Percentiles rank a stretch among this genome's conserved stretches.
phyloP scores from a whole-genome alignment of 208 protist species.

The Jaenimonas drosophilae region DNA sequence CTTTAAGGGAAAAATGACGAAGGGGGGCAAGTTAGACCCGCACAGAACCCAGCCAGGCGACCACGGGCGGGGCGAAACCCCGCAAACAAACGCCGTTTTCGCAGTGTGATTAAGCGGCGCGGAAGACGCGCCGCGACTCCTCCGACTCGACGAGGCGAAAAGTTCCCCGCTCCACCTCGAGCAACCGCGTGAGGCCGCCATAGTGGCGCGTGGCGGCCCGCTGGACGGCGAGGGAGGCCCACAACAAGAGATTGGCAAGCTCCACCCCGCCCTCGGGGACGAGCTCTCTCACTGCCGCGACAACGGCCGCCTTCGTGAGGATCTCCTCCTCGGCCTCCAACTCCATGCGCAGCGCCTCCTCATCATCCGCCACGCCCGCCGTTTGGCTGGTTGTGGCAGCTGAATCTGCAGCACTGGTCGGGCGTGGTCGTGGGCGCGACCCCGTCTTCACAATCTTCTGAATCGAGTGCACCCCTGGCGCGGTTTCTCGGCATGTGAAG shows the following conservation, averaged over 20 bases:
- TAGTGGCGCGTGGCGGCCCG: slow-evolving; percentile 55
- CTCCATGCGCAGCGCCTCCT: slow-evolving; percentile 7
- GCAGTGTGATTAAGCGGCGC: too few relatives aligned
- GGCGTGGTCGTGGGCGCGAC: not conserved
- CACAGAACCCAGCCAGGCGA: too few relatives aligned
- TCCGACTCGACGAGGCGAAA: too few relatives aligned
- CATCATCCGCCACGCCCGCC: slow-evolving; percentile 4
- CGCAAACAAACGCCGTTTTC: too few relatives aligned
- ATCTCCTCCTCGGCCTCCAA: too few relatives aligned
- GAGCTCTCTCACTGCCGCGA: slow-evolving; percentile 31
- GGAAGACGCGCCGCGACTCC: too few relatives aligned
- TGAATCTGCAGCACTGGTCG: not conserved
- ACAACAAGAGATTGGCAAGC: slow-evolving; percentile 49
- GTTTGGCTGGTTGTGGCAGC: not conserved
- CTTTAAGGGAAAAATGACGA: too few relatives aligned
- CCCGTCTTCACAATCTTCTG: slow-evolving; percentile 24
- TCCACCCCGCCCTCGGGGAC: slow-evolving; percentile 58
- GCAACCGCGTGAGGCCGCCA: slow-evolving; percentile 48
- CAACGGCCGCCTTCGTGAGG: slow-evolving; percentile 17
- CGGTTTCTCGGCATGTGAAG: slow-evolving; percentile 66
- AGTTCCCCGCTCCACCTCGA: slow-evolving; percentile 31
- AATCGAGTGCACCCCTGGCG: slow-evolving; percentile 62
- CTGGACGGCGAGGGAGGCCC: slow-evolving; percentile 61
- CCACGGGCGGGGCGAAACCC: too few relatives aligned
- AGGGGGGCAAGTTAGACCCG: too few relatives aligned